Evolutionary conservation across 2,329 filamentous ascomycete species (phyloP).

Genomic region (Apiospora rasikravindrae): DNA sequence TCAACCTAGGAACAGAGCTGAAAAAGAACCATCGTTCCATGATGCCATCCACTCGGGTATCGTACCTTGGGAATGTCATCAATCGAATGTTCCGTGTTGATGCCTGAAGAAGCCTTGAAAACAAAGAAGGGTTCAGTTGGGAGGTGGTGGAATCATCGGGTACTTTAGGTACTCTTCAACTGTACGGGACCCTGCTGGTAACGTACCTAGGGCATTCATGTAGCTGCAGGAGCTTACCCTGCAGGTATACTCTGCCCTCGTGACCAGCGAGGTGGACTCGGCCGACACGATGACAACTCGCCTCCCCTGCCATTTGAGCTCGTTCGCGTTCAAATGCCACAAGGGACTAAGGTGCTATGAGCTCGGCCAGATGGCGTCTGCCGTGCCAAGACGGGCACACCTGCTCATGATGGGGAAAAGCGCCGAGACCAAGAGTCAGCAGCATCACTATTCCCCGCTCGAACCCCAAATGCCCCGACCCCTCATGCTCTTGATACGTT

Average conservation of each 20-base stretch:
- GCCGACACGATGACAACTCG: background rate
- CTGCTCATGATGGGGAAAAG: slow-evolving; percentile 3
- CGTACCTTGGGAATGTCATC: background rate
- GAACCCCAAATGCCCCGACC: background rate
- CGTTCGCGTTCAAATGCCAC: background rate
- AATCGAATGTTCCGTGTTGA: background rate
- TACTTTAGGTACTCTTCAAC: background rate
- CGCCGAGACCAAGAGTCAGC: slow-evolving; percentile 13
- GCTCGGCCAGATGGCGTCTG: background rate
- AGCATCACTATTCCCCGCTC: background rate
- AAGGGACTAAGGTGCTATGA: background rate
- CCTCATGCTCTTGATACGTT: background rate
- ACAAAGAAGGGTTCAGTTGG: background rate
- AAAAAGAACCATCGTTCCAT: background rate
- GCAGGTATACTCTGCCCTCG: background rate
- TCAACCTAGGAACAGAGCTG: background rate
- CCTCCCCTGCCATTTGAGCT: background rate
- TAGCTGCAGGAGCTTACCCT: background rate
- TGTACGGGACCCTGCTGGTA: background rate
- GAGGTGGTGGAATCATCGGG: background rate
- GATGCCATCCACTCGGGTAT: background rate
- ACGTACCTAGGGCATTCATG: background rate
- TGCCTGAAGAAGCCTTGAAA: background rate
- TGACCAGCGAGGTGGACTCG: background rate
- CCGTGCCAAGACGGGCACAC: background rate